Conservation (phyloP, 805 yeast genomes). For the Grigorovia humatica region DNA sequence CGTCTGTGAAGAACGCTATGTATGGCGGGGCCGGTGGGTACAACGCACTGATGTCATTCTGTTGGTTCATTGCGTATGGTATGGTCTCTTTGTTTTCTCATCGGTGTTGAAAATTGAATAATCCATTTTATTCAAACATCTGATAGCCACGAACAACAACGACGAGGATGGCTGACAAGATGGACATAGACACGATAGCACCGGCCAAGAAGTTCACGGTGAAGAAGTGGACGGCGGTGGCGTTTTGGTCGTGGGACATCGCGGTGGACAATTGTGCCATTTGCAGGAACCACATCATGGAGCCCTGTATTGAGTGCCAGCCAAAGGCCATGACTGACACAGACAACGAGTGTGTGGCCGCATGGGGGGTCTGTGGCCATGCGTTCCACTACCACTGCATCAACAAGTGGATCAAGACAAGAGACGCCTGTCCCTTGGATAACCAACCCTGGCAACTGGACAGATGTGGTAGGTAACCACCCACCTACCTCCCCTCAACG, state of each 20-base stretch:
- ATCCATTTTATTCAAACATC: too few relatives aligned
- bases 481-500: not conserved
- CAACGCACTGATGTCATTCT: constrained; percentile 46
- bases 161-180: constrained; percentile 15
- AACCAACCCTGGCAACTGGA: constrained; percentile 78
- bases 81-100: not conserved
- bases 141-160: not conserved
- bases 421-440: constrained; percentile 95
- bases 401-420: constrained; percentile 85
- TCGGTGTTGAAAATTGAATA: not conserved
- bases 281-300: constrained; percentile 97
- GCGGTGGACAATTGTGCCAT: constrained; percentile 95
- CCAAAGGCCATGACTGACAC: constrained; percentile 57
- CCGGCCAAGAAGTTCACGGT: constrained; percentile 66
- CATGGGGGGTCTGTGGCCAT: constrained; percentile 96
- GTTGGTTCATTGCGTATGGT: constrained; percentile 4
- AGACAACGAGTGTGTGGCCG: constrained; percentile 78
- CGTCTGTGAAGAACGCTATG: constrained; percentile 59
- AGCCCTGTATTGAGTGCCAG: constrained; percentile 94
- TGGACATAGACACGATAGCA: constrained; percentile 16
- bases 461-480: constrained; percentile 53
- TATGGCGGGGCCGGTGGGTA: constrained; percentile 95
- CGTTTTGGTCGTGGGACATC: constrained; percentile 99
- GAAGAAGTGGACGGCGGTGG: constrained; percentile 97
- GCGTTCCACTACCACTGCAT: constrained; percentile 98